Base-by-base conservation (phyloP, 2,329 filamentous ascomycete genomes). In the Phyllosticta capitalensis region DNA sequence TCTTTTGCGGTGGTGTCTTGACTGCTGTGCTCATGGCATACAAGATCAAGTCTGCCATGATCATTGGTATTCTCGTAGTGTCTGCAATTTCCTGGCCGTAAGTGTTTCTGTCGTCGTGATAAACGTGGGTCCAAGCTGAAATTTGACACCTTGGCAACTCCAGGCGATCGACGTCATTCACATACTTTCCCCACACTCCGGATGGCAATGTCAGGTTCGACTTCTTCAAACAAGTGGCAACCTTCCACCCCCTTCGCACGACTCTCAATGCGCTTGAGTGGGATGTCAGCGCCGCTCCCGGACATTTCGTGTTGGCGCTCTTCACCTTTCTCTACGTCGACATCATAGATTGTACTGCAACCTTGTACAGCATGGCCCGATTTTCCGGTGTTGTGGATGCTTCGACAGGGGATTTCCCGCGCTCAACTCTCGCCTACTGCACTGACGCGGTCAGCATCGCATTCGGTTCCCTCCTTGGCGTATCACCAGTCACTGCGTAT, bases 321-420 rank as follows among this genome's bases (percentile, higher is more conserved):
- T 86, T 95, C 71, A 95, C 90, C 1, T 95, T 95, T 56, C 77
- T 95, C n/a, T 95, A 95, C 66, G 90, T 95, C 64, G 90, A 95
- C 68, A 92, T 95, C 62, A 84, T 95, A 56, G 90, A 95, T 73
- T 88, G 85, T 64, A 95, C 90, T 0, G 90, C 89, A 63, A 95
- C 90, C 0, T 76, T 95, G 58, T 95, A 95, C 75, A 88, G 88
- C 48, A 95, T 95, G 90, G 90, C 90, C 22, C 86, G 86, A 21
- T 92, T 92, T 70, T 88, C 86, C 65, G 85, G 88, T 38, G 84
- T 90, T 52, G 86, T 95, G 66, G 89, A 95, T 65, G 84, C 88
- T 61, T 81, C 85, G 52, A 92, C 89, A 0, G 86, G 90, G 66
- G 90, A 95, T 69, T 95, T 95, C 62, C 89, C 94, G 69, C 88